phyloP scores from a whole-genome alignment of 345 rosid species.

The Jatropha curcas region DNA sequence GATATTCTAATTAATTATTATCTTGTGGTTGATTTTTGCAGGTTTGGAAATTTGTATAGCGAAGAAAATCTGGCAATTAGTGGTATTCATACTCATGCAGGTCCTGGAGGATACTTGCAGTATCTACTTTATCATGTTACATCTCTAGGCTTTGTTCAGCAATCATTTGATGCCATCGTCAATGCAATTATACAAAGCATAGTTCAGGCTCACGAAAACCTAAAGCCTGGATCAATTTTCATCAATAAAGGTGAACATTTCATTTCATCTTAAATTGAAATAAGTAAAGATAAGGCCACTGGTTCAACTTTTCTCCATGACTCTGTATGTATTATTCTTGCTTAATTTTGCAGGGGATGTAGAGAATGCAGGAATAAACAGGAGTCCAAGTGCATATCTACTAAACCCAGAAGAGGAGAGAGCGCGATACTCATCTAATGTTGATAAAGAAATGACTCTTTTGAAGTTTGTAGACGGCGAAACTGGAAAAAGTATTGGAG shows the following conservation, averaged over 20 bases:
- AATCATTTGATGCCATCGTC: conserved; percentile 60
- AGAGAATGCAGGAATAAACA: conserved; percentile 51
- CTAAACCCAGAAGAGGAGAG: conserved; percentile 52
- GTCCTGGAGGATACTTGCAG: conserved; percentile 63
- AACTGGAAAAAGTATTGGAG: conserved; percentile 40
- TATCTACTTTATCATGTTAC: conserved; percentile 48
- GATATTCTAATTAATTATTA: no score
- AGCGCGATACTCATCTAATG: conserved; percentile 39
- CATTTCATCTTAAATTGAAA: not conserved
- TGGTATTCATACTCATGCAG: conserved; percentile 64
- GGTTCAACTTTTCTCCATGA: not conserved
- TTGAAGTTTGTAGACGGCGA: conserved; percentile 40
- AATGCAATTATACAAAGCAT: conserved; percentile 50
- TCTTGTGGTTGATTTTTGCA: no score
- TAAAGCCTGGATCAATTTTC: conserved; percentile 48
- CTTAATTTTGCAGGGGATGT: conserved; percentile 38
- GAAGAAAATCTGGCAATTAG: conserved; percentile 58
- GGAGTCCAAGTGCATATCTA: conserved; percentile 60
- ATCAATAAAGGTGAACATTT: conserved; percentile 35
- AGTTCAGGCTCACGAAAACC: conserved; percentile 49
- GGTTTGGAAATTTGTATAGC: conserved; percentile 53
- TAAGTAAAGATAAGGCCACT: not conserved
- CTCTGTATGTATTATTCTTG: not conserved
- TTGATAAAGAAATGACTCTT: conserved; percentile 56
- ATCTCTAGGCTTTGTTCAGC: conserved; percentile 52